A percentile compares a stretch with the other conserved stretches of the same genome.
Evolutionary conservation across 306 rosid genomes (phyloP).

Genomic region (Macrotyloma uniflorum): DNA sequence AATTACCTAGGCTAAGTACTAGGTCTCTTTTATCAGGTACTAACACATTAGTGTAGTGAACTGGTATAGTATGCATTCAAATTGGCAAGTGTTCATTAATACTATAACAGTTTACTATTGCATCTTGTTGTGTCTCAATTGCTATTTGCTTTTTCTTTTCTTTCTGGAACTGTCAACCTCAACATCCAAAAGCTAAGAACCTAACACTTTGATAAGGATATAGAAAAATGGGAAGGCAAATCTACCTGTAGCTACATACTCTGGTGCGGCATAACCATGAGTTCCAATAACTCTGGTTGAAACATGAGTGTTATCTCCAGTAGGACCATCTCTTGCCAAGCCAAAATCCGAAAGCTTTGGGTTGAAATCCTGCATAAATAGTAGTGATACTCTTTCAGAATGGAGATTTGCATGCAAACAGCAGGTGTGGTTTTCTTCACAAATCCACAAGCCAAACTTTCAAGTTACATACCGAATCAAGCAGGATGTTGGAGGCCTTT

Average conservation of each 20-base stretch:
- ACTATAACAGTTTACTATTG: background rate
- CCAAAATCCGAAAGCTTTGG: slow-evolving; percentile 93
- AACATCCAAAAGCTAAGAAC: background rate
- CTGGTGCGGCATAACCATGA: slow-evolving; percentile 97
- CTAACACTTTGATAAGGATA: background rate
- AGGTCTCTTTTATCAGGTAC: background rate
- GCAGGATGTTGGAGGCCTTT: slow-evolving; percentile 90
- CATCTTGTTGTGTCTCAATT: background rate
- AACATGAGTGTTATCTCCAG: slow-evolving; percentile 95
- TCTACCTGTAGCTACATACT: slow-evolving; percentile 91
- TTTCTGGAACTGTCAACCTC: background rate
- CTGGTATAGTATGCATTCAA: slow-evolving; percentile 5
- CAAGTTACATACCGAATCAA: slow-evolving; percentile 68
- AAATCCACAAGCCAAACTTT: slow-evolving; percentile 22
- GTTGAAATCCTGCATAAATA: slow-evolving; percentile 67
- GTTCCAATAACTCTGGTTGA: slow-evolving; percentile 92
- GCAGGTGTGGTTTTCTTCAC: background rate
- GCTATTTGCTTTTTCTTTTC: background rate
- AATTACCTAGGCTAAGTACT: background rate
- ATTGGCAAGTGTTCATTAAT: background rate
- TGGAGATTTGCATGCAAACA: slow-evolving; percentile 20
- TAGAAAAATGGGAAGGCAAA: slow-evolving; percentile 25
- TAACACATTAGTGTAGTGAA: background rate
- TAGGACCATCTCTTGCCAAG: slow-evolving; percentile 97
- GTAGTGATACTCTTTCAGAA: slow-evolving; percentile 31